phyloP scores from a whole-genome alignment of 2,329 filamentous ascomycete species.

The Bisporella sp. region DNA sequence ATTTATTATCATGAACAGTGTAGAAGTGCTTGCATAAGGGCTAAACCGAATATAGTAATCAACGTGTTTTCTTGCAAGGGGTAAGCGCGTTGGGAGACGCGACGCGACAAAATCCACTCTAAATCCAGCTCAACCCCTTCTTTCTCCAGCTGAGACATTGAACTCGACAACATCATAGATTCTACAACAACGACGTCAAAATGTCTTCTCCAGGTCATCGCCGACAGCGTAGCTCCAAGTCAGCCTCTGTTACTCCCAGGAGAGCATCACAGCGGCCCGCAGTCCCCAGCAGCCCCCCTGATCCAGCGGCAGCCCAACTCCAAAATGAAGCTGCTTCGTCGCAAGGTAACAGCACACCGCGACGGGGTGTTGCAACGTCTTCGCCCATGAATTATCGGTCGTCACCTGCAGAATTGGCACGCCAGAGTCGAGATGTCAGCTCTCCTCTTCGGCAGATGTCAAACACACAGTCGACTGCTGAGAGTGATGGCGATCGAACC shows the following conservation, averaged over 20 bases:
- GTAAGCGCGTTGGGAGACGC: no score
- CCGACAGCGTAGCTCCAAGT: constrained; percentile 48
- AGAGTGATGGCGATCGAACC: constrained; percentile 55
- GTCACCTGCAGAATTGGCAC: constrained; percentile 42
- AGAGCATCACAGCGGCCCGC: constrained; percentile 48
- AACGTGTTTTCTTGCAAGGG: no score
- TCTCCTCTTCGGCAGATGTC: constrained; percentile 54
- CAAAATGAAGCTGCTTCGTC: constrained; percentile 29
- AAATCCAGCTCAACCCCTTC: no score
- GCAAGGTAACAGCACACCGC: constrained; percentile 36
- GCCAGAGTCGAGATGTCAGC: constrained; percentile 39
- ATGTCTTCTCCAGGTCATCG: constrained; percentile 59
- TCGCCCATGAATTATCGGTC: constrained; percentile 76
- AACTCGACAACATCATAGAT: no score
- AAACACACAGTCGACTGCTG: constrained; percentile 43
- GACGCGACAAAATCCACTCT: no score
- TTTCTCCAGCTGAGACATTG: no score
- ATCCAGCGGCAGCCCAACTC: constrained; percentile 27
- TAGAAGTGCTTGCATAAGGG: no score
- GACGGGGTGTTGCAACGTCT: constrained; percentile 55
- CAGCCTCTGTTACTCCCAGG: constrained; percentile 43
- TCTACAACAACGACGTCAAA: constrained; percentile 12
- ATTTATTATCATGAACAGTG: no score
- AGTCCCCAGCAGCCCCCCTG: constrained; percentile 41
- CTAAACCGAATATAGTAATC: no score